These are phyloP conservation scores for Fusarium haematococcum DNA, from an alignment of 2,329 filamentous ascomycete species.

Conservation along the genomic window DNA sequence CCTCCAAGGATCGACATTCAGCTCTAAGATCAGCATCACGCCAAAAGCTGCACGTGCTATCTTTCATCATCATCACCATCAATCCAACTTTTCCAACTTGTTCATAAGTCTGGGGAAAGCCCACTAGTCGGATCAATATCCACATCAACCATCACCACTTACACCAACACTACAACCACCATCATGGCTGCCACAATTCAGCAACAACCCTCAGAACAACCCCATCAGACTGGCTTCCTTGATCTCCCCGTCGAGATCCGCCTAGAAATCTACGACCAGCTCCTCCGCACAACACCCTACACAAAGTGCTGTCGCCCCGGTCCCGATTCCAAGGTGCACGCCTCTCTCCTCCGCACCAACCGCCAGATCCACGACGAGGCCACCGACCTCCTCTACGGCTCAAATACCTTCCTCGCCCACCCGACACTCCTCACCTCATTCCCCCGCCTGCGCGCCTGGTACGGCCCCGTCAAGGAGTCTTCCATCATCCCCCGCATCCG, in stretches of 20 bases:
- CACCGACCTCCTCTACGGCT: constrained; percentile 54
- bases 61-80: not conserved
- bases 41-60: constrained; percentile 10
- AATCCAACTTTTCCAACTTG: constrained; percentile 26
- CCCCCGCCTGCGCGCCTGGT: constrained; percentile 53
- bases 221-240: constrained; percentile 48
- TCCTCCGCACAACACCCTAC: constrained; percentile 53
- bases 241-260: constrained; percentile 60
- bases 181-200: constrained; percentile 38
- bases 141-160: constrained; percentile 8
- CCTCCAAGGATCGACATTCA: constrained; percentile 27
- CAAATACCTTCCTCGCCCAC: constrained; percentile 59
- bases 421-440: constrained; percentile 54
- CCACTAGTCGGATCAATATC: constrained; percentile 6
- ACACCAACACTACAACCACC: constrained; percentile 7
- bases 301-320: constrained; percentile 35
- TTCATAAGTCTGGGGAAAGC: constrained; percentile 16
- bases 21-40: constrained; percentile 20
- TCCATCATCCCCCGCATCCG: constrained; percentile 49
- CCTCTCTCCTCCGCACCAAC: constrained; percentile 55
- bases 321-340: constrained; percentile 45
- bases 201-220: constrained; percentile 22
- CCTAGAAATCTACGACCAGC: constrained; percentile 58
- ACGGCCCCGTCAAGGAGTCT: constrained; percentile 47
- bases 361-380: constrained; percentile 57